Base-by-base conservation (phyloP, 1,284 basidiomycete genomes). In the Butyriboletus appendiculatus region DNA sequence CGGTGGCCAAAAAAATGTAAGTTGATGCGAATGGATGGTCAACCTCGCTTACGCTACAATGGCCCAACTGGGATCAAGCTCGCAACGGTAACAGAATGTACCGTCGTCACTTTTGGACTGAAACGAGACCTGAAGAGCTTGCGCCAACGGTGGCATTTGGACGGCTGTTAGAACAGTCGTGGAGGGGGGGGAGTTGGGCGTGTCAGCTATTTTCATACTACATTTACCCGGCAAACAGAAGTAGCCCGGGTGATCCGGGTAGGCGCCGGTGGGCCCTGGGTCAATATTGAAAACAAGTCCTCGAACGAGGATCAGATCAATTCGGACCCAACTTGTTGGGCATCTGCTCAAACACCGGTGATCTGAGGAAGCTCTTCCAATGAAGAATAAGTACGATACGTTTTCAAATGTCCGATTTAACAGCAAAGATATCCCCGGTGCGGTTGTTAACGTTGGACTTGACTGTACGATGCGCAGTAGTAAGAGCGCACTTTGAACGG, bases 11-110 rank as follows among this genome's bases (percentile, higher is more conserved):
- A 24, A 24, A 4, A 15, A 5, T 14, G 28, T 48, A 26, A 57
- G 45, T 20, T 5, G 1, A 44, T 8, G 5, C 1, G 20, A 15
- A 26, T 4, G 1, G 4, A 35, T 4, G 7, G 35, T 30, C n/a
- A 32, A n/a, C 2, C 28, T 24, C 14, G 71, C 78, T 63, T 60
- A 80, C 81, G 70, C 72, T 52, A 67, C 66, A 38, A 80, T 58
- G 14, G 67, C 53, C 81, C 81, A 82, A 14, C 73, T 72, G 14
- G 69, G 57, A 53, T 81, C 78, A 20, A 81, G 66, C 22, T 67
- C 58, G 14, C 81, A 80, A 24, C 45, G 50, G 51, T 77, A 81
- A 15, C 63, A 50, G 18, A 57, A 66, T 5, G 55, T 58, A 6
- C 63, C 63, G 5, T 65, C 65, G 1, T 60, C 53, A 10, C 16